Evolutionary conservation across 2,329 filamentous ascomycete species (phyloP).

Genomic region (Pseudocercospora musae): DNA sequence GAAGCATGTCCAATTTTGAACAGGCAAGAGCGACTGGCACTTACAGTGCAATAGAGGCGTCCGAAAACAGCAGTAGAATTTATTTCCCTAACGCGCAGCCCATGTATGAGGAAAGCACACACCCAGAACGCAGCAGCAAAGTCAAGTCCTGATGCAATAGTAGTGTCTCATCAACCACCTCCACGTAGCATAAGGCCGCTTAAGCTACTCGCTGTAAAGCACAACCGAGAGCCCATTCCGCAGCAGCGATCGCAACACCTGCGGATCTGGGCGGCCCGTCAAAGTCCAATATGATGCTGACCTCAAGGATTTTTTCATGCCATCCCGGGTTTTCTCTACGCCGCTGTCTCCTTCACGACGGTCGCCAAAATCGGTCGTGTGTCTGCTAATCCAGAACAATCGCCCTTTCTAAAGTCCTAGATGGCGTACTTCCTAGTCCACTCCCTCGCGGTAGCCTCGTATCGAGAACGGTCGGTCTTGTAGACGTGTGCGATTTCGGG

Average conservation of each 20-base stretch:
- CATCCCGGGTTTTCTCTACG: conserved; percentile 6
- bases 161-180: conserved; percentile 15
- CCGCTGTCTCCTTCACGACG: conserved; percentile 3
- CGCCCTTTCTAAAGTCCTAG: conserved; percentile 45
- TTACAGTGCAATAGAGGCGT: background rate
- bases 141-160: conserved; percentile 12
- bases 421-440: conserved; percentile 99
- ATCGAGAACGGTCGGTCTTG: conserved; percentile 95
- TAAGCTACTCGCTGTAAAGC: conserved; percentile 15
- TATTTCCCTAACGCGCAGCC: conserved; percentile 13
- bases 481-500: conserved; percentile 99
- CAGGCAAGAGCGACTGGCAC: background rate
- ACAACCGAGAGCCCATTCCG: conserved; percentile 1
- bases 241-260: conserved; percentile 4
- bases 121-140: conserved; percentile 1
- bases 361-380: background rate
- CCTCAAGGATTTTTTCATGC: conserved; percentile 14
- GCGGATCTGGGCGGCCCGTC: conserved; percentile 5
- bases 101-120: conserved; percentile 10
- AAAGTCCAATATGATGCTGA: conserved; percentile 8
- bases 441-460: conserved; percentile 93
- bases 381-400: background rate
- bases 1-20: background rate
- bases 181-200: conserved; percentile 15
- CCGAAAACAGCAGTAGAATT: conserved; percentile 7